Evolutionary conservation across 306 rosid genomes (phyloP).

Genomic region (Senna tora): DNA sequence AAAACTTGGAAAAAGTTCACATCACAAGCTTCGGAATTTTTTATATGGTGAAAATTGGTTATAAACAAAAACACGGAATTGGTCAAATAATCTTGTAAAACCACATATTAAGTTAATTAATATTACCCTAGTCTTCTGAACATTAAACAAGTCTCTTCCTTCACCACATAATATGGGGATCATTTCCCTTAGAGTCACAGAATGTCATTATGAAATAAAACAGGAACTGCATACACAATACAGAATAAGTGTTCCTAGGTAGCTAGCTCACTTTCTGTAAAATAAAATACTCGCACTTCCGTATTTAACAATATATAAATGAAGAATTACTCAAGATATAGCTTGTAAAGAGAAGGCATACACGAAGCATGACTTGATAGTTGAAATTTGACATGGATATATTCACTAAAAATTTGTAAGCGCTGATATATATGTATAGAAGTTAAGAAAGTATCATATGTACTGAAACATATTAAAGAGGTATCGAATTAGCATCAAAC

Average conservation of each 20-base stretch:
- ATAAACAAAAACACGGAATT: slow-evolving; percentile 13
- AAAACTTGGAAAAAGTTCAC: slow-evolving; percentile 22
- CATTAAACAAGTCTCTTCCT: slow-evolving; percentile 2
- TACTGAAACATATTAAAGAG: neutral
- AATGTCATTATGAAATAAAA: slow-evolving; percentile 15
- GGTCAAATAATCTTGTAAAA: slow-evolving; percentile 5
- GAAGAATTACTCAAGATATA: neutral
- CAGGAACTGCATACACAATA: slow-evolving; percentile 1
- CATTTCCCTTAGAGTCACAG: neutral
- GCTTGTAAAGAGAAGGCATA: neutral
- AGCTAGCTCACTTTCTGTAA: neutral
- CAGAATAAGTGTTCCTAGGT: neutral
- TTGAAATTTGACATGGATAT: neutral
- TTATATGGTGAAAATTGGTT: neutral
- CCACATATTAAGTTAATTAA: neutral
- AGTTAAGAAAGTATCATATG: neutral
- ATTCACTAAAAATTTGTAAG: neutral
- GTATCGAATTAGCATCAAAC: neutral
- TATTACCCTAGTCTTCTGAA: neutral
- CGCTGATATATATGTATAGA: neutral
- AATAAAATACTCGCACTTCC: neutral
- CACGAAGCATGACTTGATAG: neutral
- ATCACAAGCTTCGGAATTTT: slow-evolving; percentile 22
- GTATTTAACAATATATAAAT: slow-evolving; percentile 10
- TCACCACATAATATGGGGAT: neutral